Evolutionary conservation across 129 eudicot species (phyloP), one percentile per base, ranked within the genome.

Genomic region (Chrysanthemum lavandulifolium): DNA sequence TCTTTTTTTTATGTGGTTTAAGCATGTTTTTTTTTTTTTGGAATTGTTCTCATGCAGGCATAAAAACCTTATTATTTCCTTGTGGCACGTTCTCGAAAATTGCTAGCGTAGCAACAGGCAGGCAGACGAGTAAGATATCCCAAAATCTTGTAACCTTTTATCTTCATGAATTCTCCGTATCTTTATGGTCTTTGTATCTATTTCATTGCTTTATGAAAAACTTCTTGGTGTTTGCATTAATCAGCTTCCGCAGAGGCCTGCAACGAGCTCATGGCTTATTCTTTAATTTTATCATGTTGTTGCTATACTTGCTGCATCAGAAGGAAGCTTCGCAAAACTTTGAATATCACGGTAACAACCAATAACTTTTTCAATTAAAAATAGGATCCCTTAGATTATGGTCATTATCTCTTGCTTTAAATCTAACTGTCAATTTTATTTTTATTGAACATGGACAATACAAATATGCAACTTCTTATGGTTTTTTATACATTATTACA

Each of bases 301-400:
- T 91, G 92, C 83, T 91, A 88, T 68, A 88, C 92, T 66, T 88
- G 89, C 71, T 91, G 92, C 76, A 68, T 86, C 75, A 82, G 97
- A 67, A 78, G 84, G 72, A 92, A 92, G 83, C 94, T 92, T 5
- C 84, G 94, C 16, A 85, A 80, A 57, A 81, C 56, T 19, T 86
- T 92, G 14, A 89, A 89, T 64, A 92, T 92, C 57, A 80, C 77
- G 80, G 92, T 89, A 86, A 40, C 14, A 59, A 45, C 21, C 43
- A 8, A 4, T 70, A 18, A 54, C 40, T 3, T 59, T 40, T 40
- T 40, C 47, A 40, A 40, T 5, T 36, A 36, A 36, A 36, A 36
- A 36, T 36, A 36, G 43, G 43, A 36, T 36, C 8, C 1, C 43
- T 36, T 36, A 36, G 40, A 36, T 36, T 36, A 36, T 36, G 43